These are phyloP conservation scores for Fusarium bactridioides DNA, from an alignment of 2,329 filamentous ascomycete genomes.

Conservation along the genomic window DNA sequence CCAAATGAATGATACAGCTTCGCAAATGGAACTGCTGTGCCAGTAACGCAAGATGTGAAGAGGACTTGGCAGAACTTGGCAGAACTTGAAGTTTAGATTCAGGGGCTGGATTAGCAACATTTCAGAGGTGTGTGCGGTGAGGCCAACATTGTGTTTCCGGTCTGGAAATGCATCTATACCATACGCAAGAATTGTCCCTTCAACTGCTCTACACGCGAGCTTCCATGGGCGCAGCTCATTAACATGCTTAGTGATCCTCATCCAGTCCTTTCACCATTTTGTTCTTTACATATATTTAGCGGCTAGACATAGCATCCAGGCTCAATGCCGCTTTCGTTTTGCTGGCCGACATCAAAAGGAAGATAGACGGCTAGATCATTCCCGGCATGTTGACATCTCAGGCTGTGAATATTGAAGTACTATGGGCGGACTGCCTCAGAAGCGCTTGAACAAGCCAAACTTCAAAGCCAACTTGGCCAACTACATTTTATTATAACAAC, in stretches of 20 bases:
- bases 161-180: accelerated
- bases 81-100: neutral
- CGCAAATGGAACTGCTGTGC: neutral
- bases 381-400: neutral
- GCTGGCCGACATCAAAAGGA: neutral
- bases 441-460: neutral
- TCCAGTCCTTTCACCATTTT: neutral
- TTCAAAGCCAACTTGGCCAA: neutral
- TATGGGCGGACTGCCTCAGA: neutral
- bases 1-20: neutral
- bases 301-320: neutral
- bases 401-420: neutral
- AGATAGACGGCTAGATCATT: neutral
- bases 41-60: neutral
- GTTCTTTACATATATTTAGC: neutral
- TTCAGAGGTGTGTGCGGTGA: neutral
- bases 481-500: neutral
- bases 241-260: too few species aligned
- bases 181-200: neutral
- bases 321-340: neutral
- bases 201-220: neutral
- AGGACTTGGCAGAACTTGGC: neutral
- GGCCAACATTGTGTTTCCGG: neutral
- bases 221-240: neutral
- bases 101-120: neutral